A percentile compares a stretch with the other conserved stretches of the same genome.
Conservation (phyloP, 2,329 filamentous ascomycete species). For the Colletotrichum sp. region DNA sequence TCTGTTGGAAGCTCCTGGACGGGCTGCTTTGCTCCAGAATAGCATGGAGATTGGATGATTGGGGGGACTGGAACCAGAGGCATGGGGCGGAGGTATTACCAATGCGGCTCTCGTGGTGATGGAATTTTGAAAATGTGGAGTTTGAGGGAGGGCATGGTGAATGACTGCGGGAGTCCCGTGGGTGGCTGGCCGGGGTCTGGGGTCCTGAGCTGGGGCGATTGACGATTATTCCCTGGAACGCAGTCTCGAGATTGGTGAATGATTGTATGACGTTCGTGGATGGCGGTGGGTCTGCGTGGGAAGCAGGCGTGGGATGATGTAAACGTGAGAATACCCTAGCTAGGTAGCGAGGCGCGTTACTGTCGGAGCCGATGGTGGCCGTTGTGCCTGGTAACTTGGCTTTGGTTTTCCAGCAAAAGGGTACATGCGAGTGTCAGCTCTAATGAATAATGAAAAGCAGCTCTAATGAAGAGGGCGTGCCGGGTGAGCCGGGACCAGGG, state of each 20-base stretch:
- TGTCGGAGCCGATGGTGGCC: not conserved
- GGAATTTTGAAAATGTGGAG: conserved; percentile 3
- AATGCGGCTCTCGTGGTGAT: conserved; percentile 11
- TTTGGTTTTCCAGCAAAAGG: not conserved
- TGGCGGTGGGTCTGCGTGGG: not conserved
- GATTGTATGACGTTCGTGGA: conserved; percentile 15
- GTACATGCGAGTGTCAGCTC: not conserved
- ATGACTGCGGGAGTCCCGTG: not conserved
- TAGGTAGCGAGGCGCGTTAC: not conserved
- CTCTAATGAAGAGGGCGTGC: not conserved
- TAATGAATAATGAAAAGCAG: not conserved
- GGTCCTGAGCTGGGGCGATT: not conserved
- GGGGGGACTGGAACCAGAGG: not conserved
- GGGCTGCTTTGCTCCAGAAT: not conserved
- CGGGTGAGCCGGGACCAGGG: conserved; percentile 2
- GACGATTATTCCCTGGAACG: not conserved
- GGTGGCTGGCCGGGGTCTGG: not conserved
- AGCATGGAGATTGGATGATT: not conserved
- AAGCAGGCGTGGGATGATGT: conserved; percentile 8
- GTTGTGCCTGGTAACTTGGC: not conserved
- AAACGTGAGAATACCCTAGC: not conserved
- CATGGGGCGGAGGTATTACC: not conserved
- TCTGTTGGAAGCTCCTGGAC: not conserved
- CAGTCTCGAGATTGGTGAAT: not conserved
- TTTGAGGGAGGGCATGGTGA: not conserved